phyloP scores from a whole-genome alignment of 352 stramenopile genomes.

The Phytophthora sojae region DNA sequence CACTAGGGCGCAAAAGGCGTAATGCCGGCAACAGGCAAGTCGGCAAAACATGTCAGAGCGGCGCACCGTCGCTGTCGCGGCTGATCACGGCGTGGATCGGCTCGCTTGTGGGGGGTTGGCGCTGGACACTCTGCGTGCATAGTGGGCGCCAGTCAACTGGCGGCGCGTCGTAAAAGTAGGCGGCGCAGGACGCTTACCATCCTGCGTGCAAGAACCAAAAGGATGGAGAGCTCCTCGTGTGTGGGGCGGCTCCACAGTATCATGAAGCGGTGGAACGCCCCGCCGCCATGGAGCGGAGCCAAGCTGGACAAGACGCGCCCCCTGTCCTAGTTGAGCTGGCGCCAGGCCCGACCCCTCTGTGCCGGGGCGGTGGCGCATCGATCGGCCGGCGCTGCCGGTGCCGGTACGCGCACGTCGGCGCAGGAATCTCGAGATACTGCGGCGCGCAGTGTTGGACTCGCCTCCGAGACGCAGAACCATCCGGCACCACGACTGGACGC shows the following conservation, averaged over 20 bases:
- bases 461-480: conserved; percentile 18
- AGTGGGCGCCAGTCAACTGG: conserved; percentile 18
- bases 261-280: not conserved
- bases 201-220: conserved; percentile 5
- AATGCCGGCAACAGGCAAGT: conserved; percentile 12
- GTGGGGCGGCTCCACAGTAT: too few relatives aligned
- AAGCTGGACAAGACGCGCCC: not conserved
- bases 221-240: too few relatives aligned
- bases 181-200: conserved; percentile 11
- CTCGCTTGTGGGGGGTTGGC: conserved; percentile 14
- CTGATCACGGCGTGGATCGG: conserved; percentile 21
- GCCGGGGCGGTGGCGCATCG: not conserved
- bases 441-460: not conserved
- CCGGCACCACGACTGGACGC: conserved; percentile 20
- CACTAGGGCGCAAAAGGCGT: conserved; percentile 18
- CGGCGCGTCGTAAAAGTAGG: conserved; percentile 17
- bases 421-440: conserved; percentile 20
- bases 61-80: conserved; percentile 1
- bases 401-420: not conserved
- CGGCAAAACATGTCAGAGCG: conserved; percentile 11
- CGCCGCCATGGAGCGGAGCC: not conserved
- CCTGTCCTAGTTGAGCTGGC: too few relatives aligned
- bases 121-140: conserved; percentile 14
- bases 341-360: not conserved
- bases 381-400: too few relatives aligned